Conservation (phyloP, 2,329 filamentous ascomycete species). For the Apiospora arundinis region DNA sequence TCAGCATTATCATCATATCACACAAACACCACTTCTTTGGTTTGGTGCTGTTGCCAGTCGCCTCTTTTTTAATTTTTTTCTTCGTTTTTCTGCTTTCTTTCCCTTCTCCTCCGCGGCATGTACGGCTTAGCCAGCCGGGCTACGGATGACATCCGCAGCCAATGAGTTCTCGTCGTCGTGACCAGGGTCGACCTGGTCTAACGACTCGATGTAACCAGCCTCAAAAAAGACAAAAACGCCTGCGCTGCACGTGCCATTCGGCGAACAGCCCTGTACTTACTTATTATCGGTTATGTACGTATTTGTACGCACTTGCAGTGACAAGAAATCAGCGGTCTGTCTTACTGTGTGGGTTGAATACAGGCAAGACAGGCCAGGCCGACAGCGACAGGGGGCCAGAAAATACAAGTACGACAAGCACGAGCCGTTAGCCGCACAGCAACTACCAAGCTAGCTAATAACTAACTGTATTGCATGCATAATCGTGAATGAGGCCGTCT, state of each 20-base stretch:
- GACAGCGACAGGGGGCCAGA: too few species aligned
- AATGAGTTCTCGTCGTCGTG: neutral
- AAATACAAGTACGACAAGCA: neutral
- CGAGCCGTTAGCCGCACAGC: neutral
- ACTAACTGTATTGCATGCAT: neutral
- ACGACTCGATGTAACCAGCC: conserved; percentile 13
- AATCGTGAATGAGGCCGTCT: conserved; percentile 3
- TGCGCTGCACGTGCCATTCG: neutral
- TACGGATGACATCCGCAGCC: neutral
- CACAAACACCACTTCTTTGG: neutral
- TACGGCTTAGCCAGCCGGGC: neutral
- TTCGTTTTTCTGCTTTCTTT: neutral
- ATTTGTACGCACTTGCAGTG: neutral
- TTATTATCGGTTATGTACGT: conserved; percentile 15
- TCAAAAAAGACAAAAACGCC: neutral
- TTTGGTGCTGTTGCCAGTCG: too few species aligned
- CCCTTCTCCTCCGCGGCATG: neutral
- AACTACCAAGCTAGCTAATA: neutral
- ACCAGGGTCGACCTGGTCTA: conserved; percentile 9
- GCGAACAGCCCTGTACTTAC: neutral
- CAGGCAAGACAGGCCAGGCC: too few species aligned
- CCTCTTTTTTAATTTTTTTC: neutral
- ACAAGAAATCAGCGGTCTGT: conserved; percentile 9
- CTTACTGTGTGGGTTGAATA: neutral
- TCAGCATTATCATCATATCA: neutral